Evolutionary conservation across 306 rosid genomes (phyloP).

Genomic region (Rubus parviflorus): DNA sequence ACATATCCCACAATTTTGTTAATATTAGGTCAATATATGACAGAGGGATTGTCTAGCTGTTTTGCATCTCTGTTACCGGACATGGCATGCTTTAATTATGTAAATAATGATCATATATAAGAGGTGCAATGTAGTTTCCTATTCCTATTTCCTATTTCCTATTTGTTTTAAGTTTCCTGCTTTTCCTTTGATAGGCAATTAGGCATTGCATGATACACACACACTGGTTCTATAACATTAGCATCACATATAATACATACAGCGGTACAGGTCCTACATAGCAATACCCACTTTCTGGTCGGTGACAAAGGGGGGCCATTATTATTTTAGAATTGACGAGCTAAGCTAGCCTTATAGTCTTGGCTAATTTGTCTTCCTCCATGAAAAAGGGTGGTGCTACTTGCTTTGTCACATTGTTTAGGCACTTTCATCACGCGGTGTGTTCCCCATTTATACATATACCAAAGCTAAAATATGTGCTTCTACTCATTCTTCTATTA

Average conservation of each 20-base stretch:
- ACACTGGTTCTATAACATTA: neutral
- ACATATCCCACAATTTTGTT: slow-evolving; percentile 56
- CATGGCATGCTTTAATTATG: slow-evolving; percentile 40
- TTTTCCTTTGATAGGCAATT: neutral
- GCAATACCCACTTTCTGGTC: slow-evolving; percentile 25
- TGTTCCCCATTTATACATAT: neutral
- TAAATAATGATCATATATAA: slow-evolving; percentile 44
- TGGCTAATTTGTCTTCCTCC: neutral
- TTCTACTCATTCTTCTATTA: neutral
- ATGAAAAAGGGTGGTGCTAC: neutral
- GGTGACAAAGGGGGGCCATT: slow-evolving; percentile 30
- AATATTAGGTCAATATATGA: slow-evolving; percentile 59
- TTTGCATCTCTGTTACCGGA: slow-evolving; percentile 41
- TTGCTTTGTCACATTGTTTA: neutral
- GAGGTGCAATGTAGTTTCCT: slow-evolving; percentile 32
- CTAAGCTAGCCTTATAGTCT: neutral
- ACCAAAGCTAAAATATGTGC: neutral
- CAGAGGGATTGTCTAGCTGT: slow-evolving; percentile 66
- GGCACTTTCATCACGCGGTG: neutral
- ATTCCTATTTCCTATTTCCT: slow-evolving; percentile 14
- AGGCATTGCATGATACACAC: slow-evolving; percentile 15
- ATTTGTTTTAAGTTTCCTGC: neutral
- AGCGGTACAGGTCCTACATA: slow-evolving; percentile 38
- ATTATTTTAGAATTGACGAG: neutral
- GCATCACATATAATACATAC: neutral